phyloP scores from a whole-genome alignment of 441 rosid species.

The Brassica hybrid region DNA sequence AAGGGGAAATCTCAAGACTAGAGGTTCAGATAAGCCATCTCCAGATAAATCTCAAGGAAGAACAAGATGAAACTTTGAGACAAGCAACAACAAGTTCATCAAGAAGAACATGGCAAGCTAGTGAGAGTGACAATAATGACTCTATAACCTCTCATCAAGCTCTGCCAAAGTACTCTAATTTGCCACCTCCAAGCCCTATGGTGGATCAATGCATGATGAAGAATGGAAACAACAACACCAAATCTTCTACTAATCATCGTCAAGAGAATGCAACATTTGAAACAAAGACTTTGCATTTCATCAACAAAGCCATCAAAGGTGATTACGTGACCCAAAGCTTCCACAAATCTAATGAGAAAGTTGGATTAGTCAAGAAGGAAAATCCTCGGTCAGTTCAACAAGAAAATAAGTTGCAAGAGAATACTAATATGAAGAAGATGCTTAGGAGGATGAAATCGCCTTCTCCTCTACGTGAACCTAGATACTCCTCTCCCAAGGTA shows the following conservation, averaged over 20 bases:
- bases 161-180: slow-evolving; percentile 27
- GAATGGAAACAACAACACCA: slow-evolving; percentile 14
- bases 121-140: slow-evolving; percentile 29
- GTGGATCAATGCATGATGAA: slow-evolving; percentile 40
- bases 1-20: slow-evolving; percentile 74
- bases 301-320: slow-evolving; percentile 73
- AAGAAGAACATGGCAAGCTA: slow-evolving; percentile 38
- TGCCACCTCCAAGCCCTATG: slow-evolving; percentile 55
- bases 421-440: slow-evolving; percentile 49
- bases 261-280: slow-evolving; percentile 60
- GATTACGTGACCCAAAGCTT: slow-evolving; percentile 63
- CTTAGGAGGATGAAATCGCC: slow-evolving; percentile 54
- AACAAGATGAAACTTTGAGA: slow-evolving; percentile 58
- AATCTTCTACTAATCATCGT: slow-evolving; percentile 24
- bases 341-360: slow-evolving; percentile 51
- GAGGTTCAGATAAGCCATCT: slow-evolving; percentile 75
- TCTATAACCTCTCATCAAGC: slow-evolving; percentile 36
- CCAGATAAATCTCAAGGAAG: slow-evolving; percentile 59
- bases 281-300: slow-evolving; percentile 87
- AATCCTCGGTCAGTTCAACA: slow-evolving; percentile 39
- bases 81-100: slow-evolving; percentile 60
- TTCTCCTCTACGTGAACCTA: slow-evolving; percentile 71
- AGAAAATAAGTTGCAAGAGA: slow-evolving; percentile 48
- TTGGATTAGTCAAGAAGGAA: slow-evolving; percentile 42
- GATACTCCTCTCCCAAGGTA: slow-evolving; percentile 78